Evolutionary conservation across 2,329 filamentous ascomycete species (phyloP), one percentile per base, ranked within the genome.

Genomic region (Epichloe elymi): DNA sequence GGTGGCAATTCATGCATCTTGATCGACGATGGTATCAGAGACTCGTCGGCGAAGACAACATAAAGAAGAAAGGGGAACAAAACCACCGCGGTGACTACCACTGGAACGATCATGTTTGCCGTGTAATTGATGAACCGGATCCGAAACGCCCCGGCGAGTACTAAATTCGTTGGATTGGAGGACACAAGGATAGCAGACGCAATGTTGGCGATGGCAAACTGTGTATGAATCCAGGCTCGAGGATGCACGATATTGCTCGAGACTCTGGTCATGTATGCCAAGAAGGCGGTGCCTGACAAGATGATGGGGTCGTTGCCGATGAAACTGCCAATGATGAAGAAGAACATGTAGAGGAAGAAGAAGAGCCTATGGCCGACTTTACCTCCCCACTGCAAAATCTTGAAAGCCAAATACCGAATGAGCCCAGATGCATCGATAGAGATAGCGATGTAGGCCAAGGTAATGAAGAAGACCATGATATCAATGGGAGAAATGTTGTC

Each of bases 241-340:
- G 85, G 83, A 51, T 85, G 78, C 11, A 75, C 67, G 52, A 88
- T 88, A 56, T 88, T 88, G 64, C 76, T 81, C 0, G 83, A 86
- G 0, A 86, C 83, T 6, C 83, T 73, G 0, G 83, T 88, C 82
- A 88, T 86, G 64, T 88, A 88, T 3, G 84, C 81, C 12, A 88
- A 73, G 51, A 88, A 88, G 0, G 85, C 78, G 0, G 84, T 88
- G 1, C 85, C 85, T 0, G 83, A 86, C 0, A 88, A 67, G 49
- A 88, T 86, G 55, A 88, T 82, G 0, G 85, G 84, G 56, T 88
- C 85, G 53, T 88, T 88, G 7, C 85, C 85, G 47, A 88, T 82
- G 57, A 84, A 83, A 59, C 70, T 78, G 2, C 82, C 82, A 1
- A 88, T 64, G 4, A 64, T 62, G 55, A 86, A 86, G 69, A 87